phyloP scores from a whole-genome alignment of 768 basidiomycete genomes.

The Dioszegia crocea region DNA sequence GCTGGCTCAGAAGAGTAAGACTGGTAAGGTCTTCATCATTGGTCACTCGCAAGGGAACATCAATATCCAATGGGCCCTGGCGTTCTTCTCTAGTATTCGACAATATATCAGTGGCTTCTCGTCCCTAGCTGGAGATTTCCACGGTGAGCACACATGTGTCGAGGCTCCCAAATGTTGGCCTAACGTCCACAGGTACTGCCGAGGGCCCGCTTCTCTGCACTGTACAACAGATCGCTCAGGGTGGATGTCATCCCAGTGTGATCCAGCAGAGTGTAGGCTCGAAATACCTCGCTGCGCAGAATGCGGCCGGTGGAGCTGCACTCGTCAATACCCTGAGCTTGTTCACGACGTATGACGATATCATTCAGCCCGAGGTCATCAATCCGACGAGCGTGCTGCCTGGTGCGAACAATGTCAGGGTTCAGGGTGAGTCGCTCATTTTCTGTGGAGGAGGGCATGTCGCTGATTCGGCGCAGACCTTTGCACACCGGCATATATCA shows the following conservation, averaged over 20 bases:
- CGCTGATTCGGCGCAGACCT: not conserved
- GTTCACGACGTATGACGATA: slow-evolving; percentile 37
- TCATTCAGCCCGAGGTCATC: slow-evolving; percentile 35
- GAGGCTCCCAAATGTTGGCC: not conserved
- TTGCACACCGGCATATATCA: not conserved
- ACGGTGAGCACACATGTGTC: slow-evolving; percentile 13
- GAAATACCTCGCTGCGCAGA: slow-evolving; percentile 35
- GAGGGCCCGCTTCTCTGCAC: slow-evolving; percentile 23
- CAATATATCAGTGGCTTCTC: slow-evolving; percentile 26
- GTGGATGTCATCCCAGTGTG: slow-evolving; percentile 32
- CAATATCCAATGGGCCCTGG: slow-evolving; percentile 28
- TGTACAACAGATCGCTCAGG: slow-evolving; percentile 13
- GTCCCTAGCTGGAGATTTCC: slow-evolving; percentile 33
- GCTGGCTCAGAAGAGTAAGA: slow-evolving; percentile 25
- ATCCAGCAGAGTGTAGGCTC: slow-evolving; percentile 38
- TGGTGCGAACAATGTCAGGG: slow-evolving; percentile 20
- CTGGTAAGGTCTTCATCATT: slow-evolving; percentile 37
- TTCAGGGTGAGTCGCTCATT: slow-evolving; percentile 2
- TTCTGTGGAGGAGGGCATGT: not conserved
- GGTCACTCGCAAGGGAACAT: slow-evolving; percentile 37
- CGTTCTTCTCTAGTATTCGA: slow-evolving; percentile 37
- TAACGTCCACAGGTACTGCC: slow-evolving; percentile 13
- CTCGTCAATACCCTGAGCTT: slow-evolving; percentile 38
- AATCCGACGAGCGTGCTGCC: slow-evolving; percentile 20
- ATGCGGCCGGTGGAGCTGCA: slow-evolving; percentile 20